A percentile compares a stretch with the other conserved stretches of the same genome.
Evolutionary conservation across 495 filamentous ascomycete genomes (phyloP).

Genomic region (Trypethelium eluteriae): DNA sequence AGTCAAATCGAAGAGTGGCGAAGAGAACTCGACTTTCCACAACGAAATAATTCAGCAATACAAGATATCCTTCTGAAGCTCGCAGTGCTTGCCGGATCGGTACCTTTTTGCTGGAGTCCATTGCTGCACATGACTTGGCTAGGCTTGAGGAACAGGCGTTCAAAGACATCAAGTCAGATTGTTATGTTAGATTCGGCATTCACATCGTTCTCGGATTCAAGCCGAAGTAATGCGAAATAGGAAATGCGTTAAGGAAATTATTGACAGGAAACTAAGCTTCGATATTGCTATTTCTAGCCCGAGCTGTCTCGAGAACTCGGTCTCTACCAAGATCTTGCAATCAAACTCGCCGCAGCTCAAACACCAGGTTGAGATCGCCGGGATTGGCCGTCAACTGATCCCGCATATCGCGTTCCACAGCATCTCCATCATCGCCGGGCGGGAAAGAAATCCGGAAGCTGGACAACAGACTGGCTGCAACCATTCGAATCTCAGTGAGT

Average conservation of each 20-base stretch:
- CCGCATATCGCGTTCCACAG: neutral
- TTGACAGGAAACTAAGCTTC: too few relatives aligned
- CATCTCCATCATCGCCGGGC: constrained; percentile 31
- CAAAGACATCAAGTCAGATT: neutral
- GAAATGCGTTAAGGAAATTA: neutral
- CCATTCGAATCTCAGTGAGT: constrained; percentile 42
- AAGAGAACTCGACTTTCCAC: too few relatives aligned
- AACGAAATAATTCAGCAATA: too few relatives aligned
- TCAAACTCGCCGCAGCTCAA: too few relatives aligned
- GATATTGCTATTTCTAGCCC: too few relatives aligned
- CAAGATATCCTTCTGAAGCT: too few relatives aligned
- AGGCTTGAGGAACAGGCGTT: neutral
- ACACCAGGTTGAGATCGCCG: neutral
- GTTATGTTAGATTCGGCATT: neutral
- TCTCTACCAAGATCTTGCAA: too few relatives aligned
- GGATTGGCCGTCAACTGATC: neutral
- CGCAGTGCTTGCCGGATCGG: too few relatives aligned
- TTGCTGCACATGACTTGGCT: neutral
- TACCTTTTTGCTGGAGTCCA: neutral
- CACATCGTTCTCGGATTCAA: neutral
- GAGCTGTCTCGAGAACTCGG: too few relatives aligned
- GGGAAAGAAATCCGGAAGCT: constrained; percentile 41
- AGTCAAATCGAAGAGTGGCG: too few relatives aligned
- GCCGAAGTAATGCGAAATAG: neutral
- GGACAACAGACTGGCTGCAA: constrained; percentile 39